Conservation (phyloP, 768 basidiomycete genomes). For the Obba rivulosa region DNA sequence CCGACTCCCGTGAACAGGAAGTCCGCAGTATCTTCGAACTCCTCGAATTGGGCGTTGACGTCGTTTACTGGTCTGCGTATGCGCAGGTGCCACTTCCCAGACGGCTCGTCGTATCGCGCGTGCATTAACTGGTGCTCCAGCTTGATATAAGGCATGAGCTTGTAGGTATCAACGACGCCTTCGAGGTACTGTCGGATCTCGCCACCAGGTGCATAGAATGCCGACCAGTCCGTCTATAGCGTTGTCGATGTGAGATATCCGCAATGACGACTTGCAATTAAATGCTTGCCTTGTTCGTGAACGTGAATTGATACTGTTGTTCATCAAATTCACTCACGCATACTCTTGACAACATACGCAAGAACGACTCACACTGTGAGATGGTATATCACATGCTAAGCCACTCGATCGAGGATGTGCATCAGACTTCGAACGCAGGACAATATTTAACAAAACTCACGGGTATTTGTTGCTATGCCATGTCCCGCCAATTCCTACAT, state of each 20-base stretch:
- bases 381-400: conserved; percentile 57
- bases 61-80: conserved; percentile 25
- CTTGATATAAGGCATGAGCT: conserved; percentile 47
- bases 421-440: background rate
- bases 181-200: conserved; percentile 56
- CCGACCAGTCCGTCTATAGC: conserved; percentile 51
- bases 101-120: conserved; percentile 44
- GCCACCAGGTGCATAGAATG: conserved; percentile 52
- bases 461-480: conserved; percentile 58
- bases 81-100: conserved; percentile 53
- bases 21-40: conserved; percentile 50
- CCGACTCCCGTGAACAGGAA: conserved; percentile 55
- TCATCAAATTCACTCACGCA: background rate
- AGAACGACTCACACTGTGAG: conserved; percentile 46
- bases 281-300: conserved; percentile 40
- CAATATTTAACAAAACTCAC: conserved; percentile 23
- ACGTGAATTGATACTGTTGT: conserved; percentile 51
- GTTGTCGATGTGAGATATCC: background rate
- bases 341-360: background rate
- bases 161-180: conserved; percentile 50
- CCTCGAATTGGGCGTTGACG: conserved; percentile 8
- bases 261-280: background rate
- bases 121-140: conserved; percentile 48
- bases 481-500: conserved; percentile 54
- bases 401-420: conserved; percentile 28